Evolutionary conservation across 164 flowering plant species (phyloP).

Genomic region (Chloranthus sessilifolius): DNA sequence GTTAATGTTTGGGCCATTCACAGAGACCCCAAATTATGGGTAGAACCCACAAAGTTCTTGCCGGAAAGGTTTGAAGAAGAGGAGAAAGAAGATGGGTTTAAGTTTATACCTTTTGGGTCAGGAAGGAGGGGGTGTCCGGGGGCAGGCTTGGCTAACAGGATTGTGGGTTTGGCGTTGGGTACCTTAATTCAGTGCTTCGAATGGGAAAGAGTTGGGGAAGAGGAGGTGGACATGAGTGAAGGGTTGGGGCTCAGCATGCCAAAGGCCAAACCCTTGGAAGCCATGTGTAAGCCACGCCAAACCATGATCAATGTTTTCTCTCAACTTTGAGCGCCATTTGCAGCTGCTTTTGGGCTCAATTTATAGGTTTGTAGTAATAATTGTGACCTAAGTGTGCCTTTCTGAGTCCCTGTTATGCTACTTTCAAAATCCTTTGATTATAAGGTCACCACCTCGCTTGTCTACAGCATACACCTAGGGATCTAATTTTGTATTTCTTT

Average conservation of each 20-base stretch:
- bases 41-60: slow-evolving; percentile 20
- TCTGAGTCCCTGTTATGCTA: too few species aligned
- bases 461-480: too few species aligned
- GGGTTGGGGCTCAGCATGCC: slow-evolving; percentile 16
- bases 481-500: too few species aligned
- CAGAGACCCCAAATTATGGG: slow-evolving; percentile 26
- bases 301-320: slow-evolving; percentile 7
- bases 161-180: slow-evolving; percentile 18
- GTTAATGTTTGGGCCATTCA: slow-evolving; percentile 31
- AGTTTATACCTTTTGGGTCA: slow-evolving; percentile 17
- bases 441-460: too few species aligned
- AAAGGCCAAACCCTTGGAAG: slow-evolving; percentile 18
- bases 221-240: slow-evolving; percentile 20
- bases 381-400: too few species aligned
- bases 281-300: slow-evolving; percentile 14
- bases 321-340: too few species aligned
- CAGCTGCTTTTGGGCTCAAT: too few species aligned
- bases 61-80: slow-evolving; percentile 26
- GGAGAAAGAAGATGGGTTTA: slow-evolving; percentile 10
- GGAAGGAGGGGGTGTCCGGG: slow-evolving; percentile 34
- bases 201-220: slow-evolving; percentile 23
- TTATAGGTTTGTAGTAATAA: too few species aligned
- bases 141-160: slow-evolving; percentile 8
- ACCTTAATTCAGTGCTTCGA: slow-evolving; percentile 27
- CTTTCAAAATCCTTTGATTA: too few species aligned